Evolutionary conservation across 2,329 filamentous ascomycete genomes (phyloP), one percentile per base, ranked within the genome.

Genomic region (Ophiognomonia clavigignenti-juglandacearum): DNA sequence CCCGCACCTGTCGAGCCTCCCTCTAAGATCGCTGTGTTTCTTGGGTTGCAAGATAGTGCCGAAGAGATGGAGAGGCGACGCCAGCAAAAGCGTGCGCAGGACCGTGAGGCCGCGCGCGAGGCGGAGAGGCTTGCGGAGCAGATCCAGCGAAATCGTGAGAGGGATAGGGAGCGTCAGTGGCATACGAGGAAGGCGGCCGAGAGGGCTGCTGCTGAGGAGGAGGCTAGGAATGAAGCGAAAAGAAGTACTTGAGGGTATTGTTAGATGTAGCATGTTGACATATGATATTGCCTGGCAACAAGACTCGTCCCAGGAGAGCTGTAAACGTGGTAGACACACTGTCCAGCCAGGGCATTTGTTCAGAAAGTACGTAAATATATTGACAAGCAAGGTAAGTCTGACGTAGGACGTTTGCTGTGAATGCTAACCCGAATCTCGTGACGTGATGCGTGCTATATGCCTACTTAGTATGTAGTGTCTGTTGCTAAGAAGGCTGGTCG

Each of bases 101-200:
- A 45, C 26, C 36, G 27, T 6, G 23, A 27, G 14, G 35, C 26
- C 13, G 18, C 18, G 5, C 20, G 36, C 7, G 35, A 23, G 10
- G 10, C 27, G 11, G 23, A 38, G 24, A 19, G 10, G 43, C 29
- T 45, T 24, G 43, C 43, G 2, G 36, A 35, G 19, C 26, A 19
- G 20, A 39, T 31, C 10, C 43, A 45, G 35, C 43, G 43, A n/a
- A 37, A 37, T 19, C 35, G 35, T n/a, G 43, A 45, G 19, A 24
- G 43, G 4, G 43, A 45, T 6, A 19, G 43, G 16, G 43, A 45
- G 27, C 19, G 43, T 5, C 13, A 38, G 4, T 45, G 43, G 43
- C 36, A 45, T 22, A 32, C 43, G 11, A n/a, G 43, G 5, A 45
- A 45, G 35, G 26, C 26, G 7, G 24, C 38, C n/a, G 27, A 45